phyloP scores from a whole-genome alignment of 2,329 filamentous ascomycete species.

The Penicillium sumatraense region DNA sequence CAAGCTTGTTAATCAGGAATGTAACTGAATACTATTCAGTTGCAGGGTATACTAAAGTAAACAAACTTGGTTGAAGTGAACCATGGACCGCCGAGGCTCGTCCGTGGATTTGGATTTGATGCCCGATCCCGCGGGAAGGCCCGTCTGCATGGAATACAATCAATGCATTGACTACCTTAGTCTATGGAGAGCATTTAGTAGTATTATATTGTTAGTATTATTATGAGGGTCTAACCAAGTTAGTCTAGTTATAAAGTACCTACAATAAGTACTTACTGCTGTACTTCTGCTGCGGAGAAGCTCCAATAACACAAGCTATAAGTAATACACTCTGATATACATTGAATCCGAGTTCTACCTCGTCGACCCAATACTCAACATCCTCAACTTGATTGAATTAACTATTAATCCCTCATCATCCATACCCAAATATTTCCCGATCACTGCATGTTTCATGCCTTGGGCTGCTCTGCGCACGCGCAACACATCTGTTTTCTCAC shows the following conservation, averaged over 20 bases:
- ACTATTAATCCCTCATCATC: background rate
- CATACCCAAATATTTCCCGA: background rate
- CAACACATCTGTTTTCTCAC: conserved; percentile 25
- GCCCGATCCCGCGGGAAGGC: conserved; percentile 18
- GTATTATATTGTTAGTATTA: background rate
- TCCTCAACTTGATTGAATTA: too few species aligned
- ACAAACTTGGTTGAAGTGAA: conserved; percentile 1
- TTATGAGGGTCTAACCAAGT: too few species aligned
- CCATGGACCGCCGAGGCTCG: conserved; percentile 25
- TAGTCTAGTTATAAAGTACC: background rate
- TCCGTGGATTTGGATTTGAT: conserved; percentile 22
- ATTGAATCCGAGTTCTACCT: background rate
- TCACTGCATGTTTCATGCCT: conserved; percentile 7
- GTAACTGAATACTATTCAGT: too few species aligned
- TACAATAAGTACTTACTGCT: background rate
- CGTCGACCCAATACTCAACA: background rate
- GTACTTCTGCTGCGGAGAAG: background rate
- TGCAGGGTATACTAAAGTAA: background rate
- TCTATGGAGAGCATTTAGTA: background rate
- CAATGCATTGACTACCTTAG: background rate
- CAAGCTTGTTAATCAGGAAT: too few species aligned
- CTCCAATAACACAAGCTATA: background rate
- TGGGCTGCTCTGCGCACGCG: conserved; percentile 19
- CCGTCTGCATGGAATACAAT: conserved; percentile 17
- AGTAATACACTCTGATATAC: background rate